These are phyloP conservation scores for Naematelia encephala DNA, from an alignment of 768 basidiomycete genomes.

Conservation along the genomic window DNA sequence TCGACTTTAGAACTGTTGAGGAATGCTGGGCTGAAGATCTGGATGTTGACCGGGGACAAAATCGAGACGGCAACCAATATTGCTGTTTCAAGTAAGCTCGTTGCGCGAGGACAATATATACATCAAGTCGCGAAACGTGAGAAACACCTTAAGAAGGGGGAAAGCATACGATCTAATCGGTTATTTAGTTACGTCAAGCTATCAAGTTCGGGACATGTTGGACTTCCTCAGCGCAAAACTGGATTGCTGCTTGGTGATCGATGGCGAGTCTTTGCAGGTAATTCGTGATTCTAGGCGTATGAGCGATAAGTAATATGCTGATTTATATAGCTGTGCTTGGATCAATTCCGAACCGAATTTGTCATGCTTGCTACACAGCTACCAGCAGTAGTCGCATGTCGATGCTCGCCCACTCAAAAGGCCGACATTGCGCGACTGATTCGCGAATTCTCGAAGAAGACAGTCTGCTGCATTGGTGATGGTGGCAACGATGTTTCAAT, in stretches of 20 bases:
- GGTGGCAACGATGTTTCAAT: slow-evolving; percentile 99
- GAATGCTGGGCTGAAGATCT: slow-evolving; percentile 97
- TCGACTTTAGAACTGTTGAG: slow-evolving; percentile 84
- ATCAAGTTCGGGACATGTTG: slow-evolving; percentile 78
- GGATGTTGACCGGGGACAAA: slow-evolving; percentile 99
- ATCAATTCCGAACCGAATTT: slow-evolving; percentile 87
- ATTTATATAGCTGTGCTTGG: slow-evolving; percentile 71
- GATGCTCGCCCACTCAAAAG: slow-evolving; percentile 98
- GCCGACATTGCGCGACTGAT: slow-evolving; percentile 95
- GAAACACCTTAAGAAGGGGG: slow-evolving; percentile 34
- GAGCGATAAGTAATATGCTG: background rate
- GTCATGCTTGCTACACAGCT: slow-evolving; percentile 94
- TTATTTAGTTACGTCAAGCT: slow-evolving; percentile 72
- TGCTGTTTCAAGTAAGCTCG: slow-evolving; percentile 93
- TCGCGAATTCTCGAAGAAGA: slow-evolving; percentile 81
- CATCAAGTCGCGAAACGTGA: slow-evolving; percentile 90
- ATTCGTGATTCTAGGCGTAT: background rate
- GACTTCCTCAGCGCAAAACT: slow-evolving; percentile 91
- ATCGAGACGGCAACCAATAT: slow-evolving; percentile 98
- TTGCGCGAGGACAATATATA: slow-evolving; percentile 93
- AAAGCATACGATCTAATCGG: slow-evolving; percentile 1
- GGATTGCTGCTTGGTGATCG: slow-evolving; percentile 97
- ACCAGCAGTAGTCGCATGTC: slow-evolving; percentile 92
- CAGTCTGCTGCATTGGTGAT: slow-evolving; percentile 98
- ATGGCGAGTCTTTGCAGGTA: slow-evolving; percentile 93